Conservation (phyloP, 306 rosid species). For the Oemleria cerasiformis region DNA sequence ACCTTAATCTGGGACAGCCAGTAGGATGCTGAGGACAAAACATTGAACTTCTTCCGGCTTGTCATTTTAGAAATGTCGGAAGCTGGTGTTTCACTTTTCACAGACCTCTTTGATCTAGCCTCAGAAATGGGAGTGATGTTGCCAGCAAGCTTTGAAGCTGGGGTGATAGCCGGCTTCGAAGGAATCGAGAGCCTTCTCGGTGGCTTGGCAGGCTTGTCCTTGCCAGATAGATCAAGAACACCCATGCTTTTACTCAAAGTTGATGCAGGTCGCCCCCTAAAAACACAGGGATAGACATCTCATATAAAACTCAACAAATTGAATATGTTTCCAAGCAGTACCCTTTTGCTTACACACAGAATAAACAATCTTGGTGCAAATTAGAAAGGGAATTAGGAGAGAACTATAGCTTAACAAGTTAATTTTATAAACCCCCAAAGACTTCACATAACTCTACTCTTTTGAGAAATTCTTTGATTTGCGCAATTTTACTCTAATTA, state of each 20-base stretch:
- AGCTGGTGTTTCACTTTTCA: slow-evolving; percentile 56
- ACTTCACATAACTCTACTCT: neutral
- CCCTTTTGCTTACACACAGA: neutral
- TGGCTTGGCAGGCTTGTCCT: slow-evolving; percentile 81
- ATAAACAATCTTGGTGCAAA: neutral
- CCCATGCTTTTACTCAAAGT: slow-evolving; percentile 70
- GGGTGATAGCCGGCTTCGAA: slow-evolving; percentile 46
- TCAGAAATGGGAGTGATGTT: slow-evolving; percentile 73
- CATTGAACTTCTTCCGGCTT: slow-evolving; percentile 48
- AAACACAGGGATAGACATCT: slow-evolving; percentile 17
- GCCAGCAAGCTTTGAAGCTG: slow-evolving; percentile 46
- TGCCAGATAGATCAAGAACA: slow-evolving; percentile 74
- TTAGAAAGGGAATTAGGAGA: no score
- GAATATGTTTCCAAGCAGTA: neutral
- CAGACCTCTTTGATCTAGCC: slow-evolving; percentile 45
- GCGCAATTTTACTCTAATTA: neutral
- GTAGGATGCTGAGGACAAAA: slow-evolving; percentile 70
- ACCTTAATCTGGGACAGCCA: slow-evolving; percentile 85
- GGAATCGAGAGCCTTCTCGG: slow-evolving; percentile 85
- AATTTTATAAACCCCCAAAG: neutral
- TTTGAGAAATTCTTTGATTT: neutral
- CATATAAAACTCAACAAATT: neutral
- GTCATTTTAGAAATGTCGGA: slow-evolving; percentile 56
- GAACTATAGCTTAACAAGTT: neutral
- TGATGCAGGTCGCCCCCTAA: slow-evolving; percentile 50